Base-by-base conservation (phyloP, 805 yeast species). In the Isabelozyma heimii region DNA sequence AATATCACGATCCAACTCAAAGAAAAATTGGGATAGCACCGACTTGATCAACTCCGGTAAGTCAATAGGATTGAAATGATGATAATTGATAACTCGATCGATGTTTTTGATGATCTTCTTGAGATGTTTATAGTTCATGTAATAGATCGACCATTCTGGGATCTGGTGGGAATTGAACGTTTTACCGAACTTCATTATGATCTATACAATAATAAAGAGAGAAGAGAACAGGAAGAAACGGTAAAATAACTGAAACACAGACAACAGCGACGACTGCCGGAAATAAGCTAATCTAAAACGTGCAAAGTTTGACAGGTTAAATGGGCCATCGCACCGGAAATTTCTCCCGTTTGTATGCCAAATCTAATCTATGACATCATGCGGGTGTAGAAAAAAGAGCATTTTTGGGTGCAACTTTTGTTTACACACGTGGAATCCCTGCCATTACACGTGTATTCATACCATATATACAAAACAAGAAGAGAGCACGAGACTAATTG, bases 71-170 rank as follows among this genome's bases (percentile, higher is more conserved):
- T 49, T 60, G 20, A 47, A 45, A 4, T 68, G 57, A 26, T 64
- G 67, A 41, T 66, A 60, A 56, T 81, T 81, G 42, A 62, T 52
- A 38, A 72, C 72, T 4, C 54, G 54, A 30, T 76, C 79, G 20
- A 89, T 80, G 40, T 75, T 77, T 64, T 89, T 89, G 68, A 92
- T 88, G 58, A 82, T 81, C 60, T 87, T 84, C 72, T 92, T 92
- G 56, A 92, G 75, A 44, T 79, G 82, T 65, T 91, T 92, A 69
- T 92, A 92, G 69, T 89, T 87, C 76, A 92, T 80, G 61, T 92
- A 92, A 59, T 79, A 79, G 49, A 81, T 80, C 44, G 83, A 76
- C 98, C 98, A 92, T 68, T 91, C 97, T 3, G 97, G 97, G 49
- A 91, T 90, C 73, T 91, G 96, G 68, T 92, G 96, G 43, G 87